Base-by-base conservation (phyloP, 768 basidiomycete genomes). In the Russula sp. region DNA sequence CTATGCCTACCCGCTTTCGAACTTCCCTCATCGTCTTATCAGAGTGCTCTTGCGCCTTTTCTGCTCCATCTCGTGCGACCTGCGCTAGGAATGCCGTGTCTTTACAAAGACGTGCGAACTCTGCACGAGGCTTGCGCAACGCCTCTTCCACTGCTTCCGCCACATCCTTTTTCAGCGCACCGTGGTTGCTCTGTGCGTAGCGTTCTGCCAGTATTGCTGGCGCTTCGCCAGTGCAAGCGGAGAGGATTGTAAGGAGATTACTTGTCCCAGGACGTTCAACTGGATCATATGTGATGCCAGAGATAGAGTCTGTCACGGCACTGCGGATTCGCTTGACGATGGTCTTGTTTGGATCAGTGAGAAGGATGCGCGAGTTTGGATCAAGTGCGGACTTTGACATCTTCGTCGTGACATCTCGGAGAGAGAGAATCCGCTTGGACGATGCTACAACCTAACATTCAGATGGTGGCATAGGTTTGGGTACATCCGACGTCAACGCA, bases 311-410 rank as follows among this genome's bases (percentile, higher is more conserved):
- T 0, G 95, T 98, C 1, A 94, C 88, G 1, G 95, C 90, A 7
- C 78, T 75, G 20, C 86, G 84, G 59, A 98, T 80, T 71, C 96
- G 97, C 29, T 78, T 69, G 49, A 71, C 70, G 48, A 96, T 91
- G 69, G 82, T 73, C 1, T 74, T 67, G 10, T 81, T 71, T 0
- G 82, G 73, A 70, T 98, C 95, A 29, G 89, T 95, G 42, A 98
- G 79, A 58, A 92, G 80, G 69, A 98, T 93, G 29, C 94, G 87
- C 0, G 93, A 95, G 16, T 82, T 73, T 1, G 82, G 61, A 70
- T 91, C 85, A 0, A 86, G 87, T 0, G 92, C 81, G 0, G 95
- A 98, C 73, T 98, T 98, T 39, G 95, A 97, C 94, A 98, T 98
- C 72, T 98, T 98, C 4, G 86, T 81, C 0, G 78, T 76, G 0